Conservation (phyloP, 192 early-diverging fungal genomes). For the Ambispora gerdemannii region DNA sequence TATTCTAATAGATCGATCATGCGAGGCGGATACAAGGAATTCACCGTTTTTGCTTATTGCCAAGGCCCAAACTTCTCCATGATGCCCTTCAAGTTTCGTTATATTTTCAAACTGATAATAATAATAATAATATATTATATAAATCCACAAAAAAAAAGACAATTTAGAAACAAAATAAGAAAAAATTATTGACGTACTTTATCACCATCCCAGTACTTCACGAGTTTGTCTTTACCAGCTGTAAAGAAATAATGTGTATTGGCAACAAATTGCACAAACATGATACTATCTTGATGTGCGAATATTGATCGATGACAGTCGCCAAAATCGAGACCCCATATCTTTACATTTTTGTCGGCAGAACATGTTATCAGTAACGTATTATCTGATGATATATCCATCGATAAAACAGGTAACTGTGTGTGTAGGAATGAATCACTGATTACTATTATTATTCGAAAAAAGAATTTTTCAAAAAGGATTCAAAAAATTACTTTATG, state of each 20-base stretch:
- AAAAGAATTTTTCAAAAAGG: background rate
- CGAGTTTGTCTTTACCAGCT: conserved; percentile 80
- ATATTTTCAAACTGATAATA: conserved; percentile 80
- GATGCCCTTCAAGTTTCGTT: conserved; percentile 87
- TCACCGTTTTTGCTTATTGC: conserved; percentile 86
- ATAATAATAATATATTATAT: background rate
- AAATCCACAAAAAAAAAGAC: conserved; percentile 2
- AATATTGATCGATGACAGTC: conserved; percentile 95
- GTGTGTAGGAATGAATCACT: background rate
- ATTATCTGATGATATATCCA: conserved; percentile 97
- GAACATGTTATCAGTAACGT: conserved; percentile 90
- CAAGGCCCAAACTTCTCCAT: conserved; percentile 92
- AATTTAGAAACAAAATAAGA: background rate
- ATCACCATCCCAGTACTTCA: conserved; percentile 97
- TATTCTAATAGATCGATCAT: conserved; percentile 91
- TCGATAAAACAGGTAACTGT: conserved; percentile 86
- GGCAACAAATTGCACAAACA: conserved; percentile 83
- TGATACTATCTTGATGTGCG: conserved; percentile 92
- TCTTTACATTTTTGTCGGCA: conserved; percentile 95
- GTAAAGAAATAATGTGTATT: conserved; percentile 96
- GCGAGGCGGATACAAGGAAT: conserved; percentile 84
- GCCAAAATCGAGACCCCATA: conserved; percentile 99
- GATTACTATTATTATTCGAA: background rate
- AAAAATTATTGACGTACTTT: conserved; percentile 54
- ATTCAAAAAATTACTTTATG: conserved; percentile 60